Evolutionary conservation across 1,139 yeast genomes (phyloP).

Genomic region (Candida dubliniensis): DNA sequence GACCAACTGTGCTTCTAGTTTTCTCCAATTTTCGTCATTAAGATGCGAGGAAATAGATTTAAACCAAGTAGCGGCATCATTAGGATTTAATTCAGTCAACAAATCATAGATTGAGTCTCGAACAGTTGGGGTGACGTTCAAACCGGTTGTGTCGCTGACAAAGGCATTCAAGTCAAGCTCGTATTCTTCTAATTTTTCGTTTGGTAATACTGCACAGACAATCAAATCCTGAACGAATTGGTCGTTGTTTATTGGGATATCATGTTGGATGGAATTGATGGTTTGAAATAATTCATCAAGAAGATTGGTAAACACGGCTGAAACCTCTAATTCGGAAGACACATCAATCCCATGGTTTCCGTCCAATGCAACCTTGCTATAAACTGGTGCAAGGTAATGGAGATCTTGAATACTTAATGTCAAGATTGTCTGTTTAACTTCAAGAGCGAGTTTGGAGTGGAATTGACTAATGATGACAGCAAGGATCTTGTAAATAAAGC

Average conservation of each 20-base stretch:
- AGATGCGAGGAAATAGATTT: constrained; percentile 20
- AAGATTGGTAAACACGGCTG: constrained; percentile 15
- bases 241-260: constrained; percentile 19
- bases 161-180: constrained; percentile 62
- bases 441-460: constrained; percentile 27
- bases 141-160: constrained; percentile 72
- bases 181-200: constrained; percentile 31
- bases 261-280: constrained; percentile 29
- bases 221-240: constrained; percentile 25
- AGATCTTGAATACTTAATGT: constrained; percentile 24
- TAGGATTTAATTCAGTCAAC: constrained; percentile 42
- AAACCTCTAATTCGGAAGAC: constrained; percentile 18
- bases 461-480: constrained; percentile 32
- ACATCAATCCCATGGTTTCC: constrained; percentile 1
- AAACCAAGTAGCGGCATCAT: constrained; percentile 35
- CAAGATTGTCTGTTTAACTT: constrained; percentile 20
- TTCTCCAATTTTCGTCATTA: constrained; percentile 20
- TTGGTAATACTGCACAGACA: constrained; percentile 26
- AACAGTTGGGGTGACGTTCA: constrained; percentile 46
- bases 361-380: constrained; percentile 15
- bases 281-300: constrained; percentile 26
- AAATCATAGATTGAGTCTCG: constrained; percentile 58
- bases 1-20: constrained; percentile 41
- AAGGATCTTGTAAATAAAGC: constrained; percentile 31
- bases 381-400: constrained; percentile 17